Evolutionary conservation across 495 filamentous ascomycete species (phyloP).

Genomic region (Penicillium malachiteum): DNA sequence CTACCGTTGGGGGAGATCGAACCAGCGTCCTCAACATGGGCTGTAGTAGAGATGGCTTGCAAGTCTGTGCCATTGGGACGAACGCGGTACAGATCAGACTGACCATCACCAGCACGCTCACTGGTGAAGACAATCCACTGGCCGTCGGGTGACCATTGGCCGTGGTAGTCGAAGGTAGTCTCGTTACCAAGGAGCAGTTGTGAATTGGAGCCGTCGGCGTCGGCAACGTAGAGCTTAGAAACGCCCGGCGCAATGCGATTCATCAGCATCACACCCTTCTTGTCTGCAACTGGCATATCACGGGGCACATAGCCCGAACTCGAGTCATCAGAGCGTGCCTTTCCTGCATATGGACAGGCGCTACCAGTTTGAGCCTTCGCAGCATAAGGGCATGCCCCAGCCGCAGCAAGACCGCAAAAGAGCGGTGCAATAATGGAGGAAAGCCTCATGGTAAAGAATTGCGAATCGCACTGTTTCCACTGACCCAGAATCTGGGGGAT

Average conservation of each 20-base stretch:
- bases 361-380: background rate
- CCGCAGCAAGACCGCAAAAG: background rate
- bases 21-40: slow-evolving; percentile 13
- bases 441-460: background rate
- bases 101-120: slow-evolving; percentile 11
- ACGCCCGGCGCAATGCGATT: slow-evolving; percentile 27
- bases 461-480: background rate
- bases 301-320: background rate
- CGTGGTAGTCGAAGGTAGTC: slow-evolving; percentile 29
- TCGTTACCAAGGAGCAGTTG: slow-evolving; percentile 19
- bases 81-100: slow-evolving; percentile 18
- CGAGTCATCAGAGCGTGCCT: background rate
- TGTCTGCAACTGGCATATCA: background rate
- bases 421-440: background rate
- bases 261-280: slow-evolving; percentile 20
- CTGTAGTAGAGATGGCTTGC: slow-evolving; percentile 5
- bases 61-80: slow-evolving; percentile 13
- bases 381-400: background rate
- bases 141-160: slow-evolving; percentile 22
- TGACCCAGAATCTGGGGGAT: background rate
- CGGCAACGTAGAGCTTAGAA: slow-evolving; percentile 23
- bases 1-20: slow-evolving; percentile 8
- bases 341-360: background rate
- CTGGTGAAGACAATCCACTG: slow-evolving; percentile 18
- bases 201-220: slow-evolving; percentile 25